Evolutionary conservation across 352 stramenopile species (phyloP).

Genomic region (Pythium utonaiense): DNA sequence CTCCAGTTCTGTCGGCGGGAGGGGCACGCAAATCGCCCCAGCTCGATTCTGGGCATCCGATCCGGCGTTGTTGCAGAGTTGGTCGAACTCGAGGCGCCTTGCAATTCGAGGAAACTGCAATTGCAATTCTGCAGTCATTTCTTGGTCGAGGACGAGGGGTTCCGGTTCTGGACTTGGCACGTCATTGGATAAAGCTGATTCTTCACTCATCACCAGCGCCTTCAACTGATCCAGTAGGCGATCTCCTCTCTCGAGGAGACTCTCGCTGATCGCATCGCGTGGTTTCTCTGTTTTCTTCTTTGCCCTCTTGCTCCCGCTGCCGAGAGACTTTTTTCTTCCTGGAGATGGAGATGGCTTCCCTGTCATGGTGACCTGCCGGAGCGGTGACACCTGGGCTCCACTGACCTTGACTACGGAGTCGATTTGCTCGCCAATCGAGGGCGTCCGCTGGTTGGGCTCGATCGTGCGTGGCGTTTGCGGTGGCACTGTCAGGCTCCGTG

Average conservation of each 20-base stretch:
- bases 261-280: slow-evolving; percentile 17
- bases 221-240: slow-evolving; percentile 31
- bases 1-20: slow-evolving; percentile 10
- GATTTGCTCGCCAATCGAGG: neutral
- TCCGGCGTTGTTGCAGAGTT: neutral
- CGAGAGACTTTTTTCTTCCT: slow-evolving; percentile 3
- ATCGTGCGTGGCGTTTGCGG: neutral
- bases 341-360: slow-evolving; percentile 20
- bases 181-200: slow-evolving; percentile 14
- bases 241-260: slow-evolving; percentile 31
- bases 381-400: slow-evolving; percentile 2
- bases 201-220: slow-evolving; percentile 28
- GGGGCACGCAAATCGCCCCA: slow-evolving; percentile 31
- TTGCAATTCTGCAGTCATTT: slow-evolving; percentile 9
- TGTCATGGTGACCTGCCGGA: slow-evolving; percentile 19
- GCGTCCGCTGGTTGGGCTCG: neutral
- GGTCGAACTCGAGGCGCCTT: slow-evolving; percentile 49
- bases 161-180: slow-evolving; percentile 27
- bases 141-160: slow-evolving; percentile 3
- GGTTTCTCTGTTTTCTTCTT: slow-evolving; percentile 12
- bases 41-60: neutral
- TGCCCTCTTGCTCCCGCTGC: slow-evolving; percentile 10
- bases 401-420: neutral
- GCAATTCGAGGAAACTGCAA: slow-evolving; percentile 32
- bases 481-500: neutral